Base-by-base conservation (phyloP, 257 asterid genomes). In the Forsythia suspensa region DNA sequence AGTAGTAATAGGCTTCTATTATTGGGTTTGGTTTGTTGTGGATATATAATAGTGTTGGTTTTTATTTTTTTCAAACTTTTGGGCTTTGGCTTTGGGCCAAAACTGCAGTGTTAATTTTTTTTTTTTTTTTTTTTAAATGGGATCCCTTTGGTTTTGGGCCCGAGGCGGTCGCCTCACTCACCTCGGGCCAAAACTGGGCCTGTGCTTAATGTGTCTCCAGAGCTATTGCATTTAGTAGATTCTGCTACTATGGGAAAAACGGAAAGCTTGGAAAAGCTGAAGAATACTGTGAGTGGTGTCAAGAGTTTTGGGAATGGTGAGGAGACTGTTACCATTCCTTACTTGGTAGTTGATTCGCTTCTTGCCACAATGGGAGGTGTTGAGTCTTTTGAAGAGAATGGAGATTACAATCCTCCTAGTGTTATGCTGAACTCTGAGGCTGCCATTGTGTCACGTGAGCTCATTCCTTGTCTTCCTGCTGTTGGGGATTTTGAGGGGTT, bases 331-430 rank as follows among this genome's bases (percentile, higher is more conserved):
- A 71, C 91, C 70, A 82, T 91, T 85, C 89, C 97, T 79, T 89
- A 86, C 85, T 84, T 91, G 90, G 96, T 95, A 18, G 92, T 93
- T 81, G 99, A 95, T 85, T 95, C 99, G 3, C 98, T 95, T 88
- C 97, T 95, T 85, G 97, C 96, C 69, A 95, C 98, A 9, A 95
- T 95, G 99, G 99, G 99, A 81, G 99, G 99, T 72, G 98, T 95
- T 43, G 99, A 95, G 88, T 95, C 96, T 85, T 95, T 95, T 86
- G 99, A 92, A 83, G 98, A 91, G 86, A 92, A 94, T 76, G 95
- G 82, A 80, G 96, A 95, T 86, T 90, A 88, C 73, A 95, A 92
- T 86, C 99, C 98, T 40, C 99, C 99, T 55, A 95, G 98, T 81
- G 99, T 95, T 88, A 95, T 95, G 99, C 86, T 93, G 82, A 95